Percentiles rank a stretch among this genome's conserved stretches.
Conservation (phyloP, 2,329 filamentous ascomycete species). For the Pleurostoma richardsiae region DNA sequence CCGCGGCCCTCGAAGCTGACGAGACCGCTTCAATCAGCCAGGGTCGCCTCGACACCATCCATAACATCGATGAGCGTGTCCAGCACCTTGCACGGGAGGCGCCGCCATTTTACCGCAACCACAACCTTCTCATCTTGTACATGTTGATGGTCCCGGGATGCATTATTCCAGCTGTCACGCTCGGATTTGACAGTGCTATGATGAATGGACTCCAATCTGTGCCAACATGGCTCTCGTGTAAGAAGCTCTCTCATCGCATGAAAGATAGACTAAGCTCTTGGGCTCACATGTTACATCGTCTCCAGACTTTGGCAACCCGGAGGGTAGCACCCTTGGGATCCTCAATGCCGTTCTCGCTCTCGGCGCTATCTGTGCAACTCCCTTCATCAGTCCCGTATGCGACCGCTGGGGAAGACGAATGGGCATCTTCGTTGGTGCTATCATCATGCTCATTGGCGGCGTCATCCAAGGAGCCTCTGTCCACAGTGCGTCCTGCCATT, state of each 20-base stretch:
- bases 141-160: constrained; percentile 32
- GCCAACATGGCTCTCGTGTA: constrained; percentile 29
- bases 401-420: constrained; percentile 31
- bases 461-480: constrained; percentile 25
- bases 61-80: no score
- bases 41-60: no score
- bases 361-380: constrained; percentile 34
- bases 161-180: constrained; percentile 38
- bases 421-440: constrained; percentile 25
- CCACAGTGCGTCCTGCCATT: constrained; percentile 12
- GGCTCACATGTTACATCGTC: background rate
- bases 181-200: constrained; percentile 35
- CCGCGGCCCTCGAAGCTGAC: no score
- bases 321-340: constrained; percentile 29
- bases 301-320: constrained; percentile 33
- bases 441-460: constrained; percentile 27
- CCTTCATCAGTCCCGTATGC: constrained; percentile 30
- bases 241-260: constrained; percentile 1
- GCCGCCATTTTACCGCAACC: constrained; percentile 24
- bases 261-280: background rate
- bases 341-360: constrained; percentile 37
- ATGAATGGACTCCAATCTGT: constrained; percentile 37
- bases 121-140: constrained; percentile 30
- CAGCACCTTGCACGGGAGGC: no score
- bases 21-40: no score